Evolutionary conservation across 2,329 filamentous ascomycete genomes (phyloP), one percentile per base, ranked within the genome.

Genomic region (Arthrobotrys sphaeroides): DNA sequence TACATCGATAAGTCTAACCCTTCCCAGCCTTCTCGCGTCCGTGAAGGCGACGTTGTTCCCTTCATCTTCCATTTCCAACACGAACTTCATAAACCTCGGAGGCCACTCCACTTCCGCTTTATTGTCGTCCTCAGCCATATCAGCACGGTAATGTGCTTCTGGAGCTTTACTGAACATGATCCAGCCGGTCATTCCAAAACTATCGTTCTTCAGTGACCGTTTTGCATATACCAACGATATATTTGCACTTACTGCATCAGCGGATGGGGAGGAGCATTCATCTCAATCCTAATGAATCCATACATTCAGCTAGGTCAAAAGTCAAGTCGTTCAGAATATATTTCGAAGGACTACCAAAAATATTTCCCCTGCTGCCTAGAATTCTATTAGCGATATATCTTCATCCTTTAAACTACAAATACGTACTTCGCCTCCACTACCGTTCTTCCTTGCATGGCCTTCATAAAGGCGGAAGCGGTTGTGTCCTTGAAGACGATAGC

Each of bases 281-380:
- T 91, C 38, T 92, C 89, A 20, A 98, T 85, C 86, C 84, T 83
- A n/a, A 33, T 85, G 77, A 81, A 82, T 24, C 84, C 2, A 24
- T 36, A 40, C 7, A 2, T 51, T 26, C 73, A 64, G 76, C 42
- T 31, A 16, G 83, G 84, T 83, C 84, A 53, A 9, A n/a, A 31
- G 33, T 13, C 45, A 20, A 13, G 16, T 28, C 18, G 13, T 76
- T 83, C 73, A 47, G 13, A 24, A 24, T 2, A 5, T 22, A 36
- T 51, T 78, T 31, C 66, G 38, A 33, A 31, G 31, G 62, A 76
- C 5, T 79, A 88, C 89, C 95, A 99, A 82, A 99, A 98, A 81
- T 98, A 98, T 86, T 98, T 99, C 7, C 95, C 95, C 82, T 97
- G 95, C 73, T 91, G 93, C 2, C 91, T 91, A 59, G 40, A 22